Conservation (phyloP, 2,329 filamentous ascomycete genomes). For the Aspergillus texensis region DNA sequence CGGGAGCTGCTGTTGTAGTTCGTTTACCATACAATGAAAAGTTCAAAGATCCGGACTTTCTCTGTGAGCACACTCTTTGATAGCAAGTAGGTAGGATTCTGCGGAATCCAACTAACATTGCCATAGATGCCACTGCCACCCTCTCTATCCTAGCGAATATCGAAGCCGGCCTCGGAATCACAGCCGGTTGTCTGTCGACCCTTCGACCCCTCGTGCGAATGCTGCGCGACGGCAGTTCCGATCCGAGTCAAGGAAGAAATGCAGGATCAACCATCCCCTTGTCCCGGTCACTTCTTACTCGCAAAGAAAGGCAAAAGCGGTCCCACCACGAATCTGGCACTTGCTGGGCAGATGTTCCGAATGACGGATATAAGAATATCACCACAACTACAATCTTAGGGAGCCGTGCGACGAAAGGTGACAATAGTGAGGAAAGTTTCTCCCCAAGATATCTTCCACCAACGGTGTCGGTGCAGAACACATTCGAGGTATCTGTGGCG, state of each 20-base stretch:
- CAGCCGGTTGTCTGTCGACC: constrained; percentile 24
- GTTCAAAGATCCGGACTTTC: constrained; percentile 21
- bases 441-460: not conserved
- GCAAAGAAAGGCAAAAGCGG: not conserved
- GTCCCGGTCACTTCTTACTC: not conserved
- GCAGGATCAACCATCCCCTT: not conserved
- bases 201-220: constrained; percentile 43
- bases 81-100: not conserved
- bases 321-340: not conserved
- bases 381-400: not conserved
- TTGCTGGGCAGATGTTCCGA: not conserved
- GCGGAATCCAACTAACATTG: constrained; percentile 24
- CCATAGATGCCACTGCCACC: not conserved
- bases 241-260: not conserved
- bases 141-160: constrained; percentile 27
- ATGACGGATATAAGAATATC: not conserved
- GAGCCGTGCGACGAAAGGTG: not conserved
- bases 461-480: not conserved
- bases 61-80: constrained; percentile 31
- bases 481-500: not conserved
- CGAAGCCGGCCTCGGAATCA: constrained; percentile 27
- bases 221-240: constrained; percentile 2
- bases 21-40: constrained; percentile 6
- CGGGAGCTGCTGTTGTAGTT: constrained; percentile 6
- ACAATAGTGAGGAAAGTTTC: not conserved